phyloP scores from a whole-genome alignment of 495 filamentous ascomycete genomes.

The Bryoglossum gracile region DNA sequence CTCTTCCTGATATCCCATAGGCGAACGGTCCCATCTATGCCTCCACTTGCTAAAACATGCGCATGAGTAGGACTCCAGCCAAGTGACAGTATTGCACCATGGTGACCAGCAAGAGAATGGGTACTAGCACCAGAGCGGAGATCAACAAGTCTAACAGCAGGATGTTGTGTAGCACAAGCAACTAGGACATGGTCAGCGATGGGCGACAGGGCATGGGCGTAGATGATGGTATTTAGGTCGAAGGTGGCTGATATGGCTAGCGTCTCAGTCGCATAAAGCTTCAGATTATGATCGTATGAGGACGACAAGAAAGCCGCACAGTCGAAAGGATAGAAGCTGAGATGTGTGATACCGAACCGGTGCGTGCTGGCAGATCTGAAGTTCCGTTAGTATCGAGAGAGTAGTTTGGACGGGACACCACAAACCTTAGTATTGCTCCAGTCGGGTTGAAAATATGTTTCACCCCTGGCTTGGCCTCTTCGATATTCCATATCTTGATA shows the following conservation, averaged over 20 bases:
- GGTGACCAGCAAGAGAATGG: slow-evolving; percentile 71
- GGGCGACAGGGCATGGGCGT: slow-evolving; percentile 69
- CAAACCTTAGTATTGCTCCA: slow-evolving; percentile 30
- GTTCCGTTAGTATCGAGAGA: background rate
- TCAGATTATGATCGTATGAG: slow-evolving; percentile 77
- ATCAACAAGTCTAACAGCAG: slow-evolving; percentile 73
- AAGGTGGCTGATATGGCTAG: slow-evolving; percentile 57
- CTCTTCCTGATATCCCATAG: slow-evolving; percentile 79
- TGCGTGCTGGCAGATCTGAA: slow-evolving; percentile 40
- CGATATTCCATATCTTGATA: slow-evolving; percentile 79
- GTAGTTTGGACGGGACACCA: background rate
- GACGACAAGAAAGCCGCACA: slow-evolving; percentile 69
- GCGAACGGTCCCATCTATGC: slow-evolving; percentile 68
- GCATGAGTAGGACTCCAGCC: slow-evolving; percentile 74
- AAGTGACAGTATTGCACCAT: slow-evolving; percentile 61
- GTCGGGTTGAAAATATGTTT: slow-evolving; percentile 40
- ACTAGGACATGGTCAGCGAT: slow-evolving; percentile 66
- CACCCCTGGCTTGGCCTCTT: slow-evolving; percentile 30
- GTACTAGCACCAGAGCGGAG: slow-evolving; percentile 67
- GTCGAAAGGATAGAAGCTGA: slow-evolving; percentile 88
- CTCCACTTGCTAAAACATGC: slow-evolving; percentile 70
- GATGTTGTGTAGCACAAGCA: slow-evolving; percentile 77
- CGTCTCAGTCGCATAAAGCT: slow-evolving; percentile 64
- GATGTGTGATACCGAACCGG: slow-evolving; percentile 72
- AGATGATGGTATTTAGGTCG: slow-evolving; percentile 60